Evolutionary conservation across 345 rosid species (phyloP), one percentile per base, ranked within the genome.

Genomic region (Hypericum perforatum): DNA sequence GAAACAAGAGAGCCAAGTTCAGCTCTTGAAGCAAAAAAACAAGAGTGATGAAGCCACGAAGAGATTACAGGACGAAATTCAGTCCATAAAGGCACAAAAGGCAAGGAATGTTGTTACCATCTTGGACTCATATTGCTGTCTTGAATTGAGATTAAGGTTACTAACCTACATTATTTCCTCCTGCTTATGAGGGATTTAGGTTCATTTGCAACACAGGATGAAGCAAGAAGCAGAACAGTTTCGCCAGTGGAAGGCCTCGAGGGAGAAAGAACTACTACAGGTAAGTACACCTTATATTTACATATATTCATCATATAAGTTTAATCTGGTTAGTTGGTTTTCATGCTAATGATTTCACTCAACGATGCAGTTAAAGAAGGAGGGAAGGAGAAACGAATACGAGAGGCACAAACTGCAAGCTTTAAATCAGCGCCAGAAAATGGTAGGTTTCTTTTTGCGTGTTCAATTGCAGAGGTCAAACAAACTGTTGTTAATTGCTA

Each of bases 181-280:
- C 29, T 54, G 40, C 16, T 16, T 64, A 32, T 61, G 60, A 45
- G 29, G 53, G 45, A n/a, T 66, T 9, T 48, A 92, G 98, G 98
- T 92, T 74, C 98, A 92, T 69, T 74, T 92, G 70, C 98, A 88
- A 60, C 91, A 88, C 53, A 92, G 78, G 61, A 92, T 92, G 74
- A 92, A 85, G 78, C 97, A 88, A 76, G 98, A 92, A 72, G 94
- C 97, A 13, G 98, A 88, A 62, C 98, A 88, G 65, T 92, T 92
- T 70, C 83, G 97, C 41, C 98, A 82, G 49, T 92, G 97, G 98
- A 92, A 92, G 69, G 95, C 98, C 55, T 88, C 89, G 9, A 69
- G 94, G 52, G 98, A 88, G 71, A 92, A 90, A 67, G 97, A 90
- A 69, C 79, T 90, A 51, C 72, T 90, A 70, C 96, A 90, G 96